Evolutionary conservation across 768 basidiomycete species (phyloP).

Genomic region (Scleroderma citrinum): DNA sequence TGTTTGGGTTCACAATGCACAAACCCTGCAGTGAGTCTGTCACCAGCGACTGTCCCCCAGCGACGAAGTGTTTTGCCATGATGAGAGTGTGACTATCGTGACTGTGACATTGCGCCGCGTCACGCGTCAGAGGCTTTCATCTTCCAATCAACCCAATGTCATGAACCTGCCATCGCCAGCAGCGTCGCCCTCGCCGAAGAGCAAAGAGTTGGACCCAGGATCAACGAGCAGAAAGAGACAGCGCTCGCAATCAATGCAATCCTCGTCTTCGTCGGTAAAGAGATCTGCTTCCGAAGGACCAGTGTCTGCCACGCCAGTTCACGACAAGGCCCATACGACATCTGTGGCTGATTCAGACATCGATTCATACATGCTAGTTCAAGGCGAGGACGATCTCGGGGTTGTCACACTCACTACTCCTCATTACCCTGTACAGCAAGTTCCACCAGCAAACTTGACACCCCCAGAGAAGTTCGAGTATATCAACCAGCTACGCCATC

Average conservation of each 20-base stretch:
- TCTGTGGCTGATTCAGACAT: constrained; percentile 47
- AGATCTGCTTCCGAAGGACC: constrained; percentile 70
- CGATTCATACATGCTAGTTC: constrained; percentile 62
- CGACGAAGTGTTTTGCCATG: constrained; percentile 89
- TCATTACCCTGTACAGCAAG: constrained; percentile 18
- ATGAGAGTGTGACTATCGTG: constrained; percentile 1
- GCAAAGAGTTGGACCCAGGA: constrained; percentile 30
- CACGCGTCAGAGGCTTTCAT: not conserved
- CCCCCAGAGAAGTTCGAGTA: constrained; percentile 44
- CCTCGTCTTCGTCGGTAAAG: constrained; percentile 71
- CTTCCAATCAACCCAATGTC: constrained; percentile 14
- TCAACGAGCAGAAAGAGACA: constrained; percentile 54
- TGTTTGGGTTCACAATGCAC: constrained; percentile 60
- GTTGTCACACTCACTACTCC: constrained; percentile 18
- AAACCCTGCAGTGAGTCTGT: constrained; percentile 74
- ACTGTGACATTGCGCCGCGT: constrained; percentile 1
- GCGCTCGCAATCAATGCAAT: constrained; percentile 71
- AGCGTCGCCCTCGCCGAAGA: constrained; percentile 39
- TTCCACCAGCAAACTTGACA: constrained; percentile 23
- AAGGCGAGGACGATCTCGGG: constrained; percentile 36
- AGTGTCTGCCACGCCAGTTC: constrained; percentile 33
- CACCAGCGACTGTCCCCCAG: constrained; percentile 64
- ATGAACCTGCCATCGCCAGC: constrained; percentile 44
- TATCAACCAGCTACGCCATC: constrained; percentile 42
- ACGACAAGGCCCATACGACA: constrained; percentile 29